Evolutionary conservation across 2,329 filamentous ascomycete genomes (phyloP).

Genomic region (Thielaviopsis ethacetica): DNA sequence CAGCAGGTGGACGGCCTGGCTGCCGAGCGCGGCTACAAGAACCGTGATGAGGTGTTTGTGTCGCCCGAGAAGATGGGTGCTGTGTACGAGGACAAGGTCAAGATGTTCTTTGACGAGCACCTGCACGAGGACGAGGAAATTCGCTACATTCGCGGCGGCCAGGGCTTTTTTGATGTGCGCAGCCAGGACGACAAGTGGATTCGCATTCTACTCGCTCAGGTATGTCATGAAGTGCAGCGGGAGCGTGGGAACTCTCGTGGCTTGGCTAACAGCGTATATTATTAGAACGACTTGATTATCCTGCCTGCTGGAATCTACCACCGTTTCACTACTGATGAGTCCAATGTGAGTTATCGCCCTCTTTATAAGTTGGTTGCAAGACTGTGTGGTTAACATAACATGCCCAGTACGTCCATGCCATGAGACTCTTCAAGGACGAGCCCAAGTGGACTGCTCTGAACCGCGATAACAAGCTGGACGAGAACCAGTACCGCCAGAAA

Average conservation of each 20-base stretch:
- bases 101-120: slow-evolving; percentile 87
- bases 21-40: slow-evolving; percentile 64
- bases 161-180: slow-evolving; percentile 86
- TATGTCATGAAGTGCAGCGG: slow-evolving; percentile 17
- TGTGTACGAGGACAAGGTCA: slow-evolving; percentile 84
- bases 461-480: slow-evolving; percentile 58
- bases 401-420: slow-evolving; percentile 77
- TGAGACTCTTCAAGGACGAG: slow-evolving; percentile 95
- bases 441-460: slow-evolving; percentile 96
- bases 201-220: slow-evolving; percentile 66
- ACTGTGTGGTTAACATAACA: slow-evolving; percentile 1
- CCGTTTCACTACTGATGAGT: slow-evolving; percentile 84
- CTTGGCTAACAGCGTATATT: neutral
- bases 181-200: slow-evolving; percentile 77
- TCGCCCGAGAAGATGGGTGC: slow-evolving; percentile 74
- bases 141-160: slow-evolving; percentile 74
- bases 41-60: slow-evolving; percentile 84
- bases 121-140: slow-evolving; percentile 98
- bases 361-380: neutral
- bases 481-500: slow-evolving; percentile 59
- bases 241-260: neutral
- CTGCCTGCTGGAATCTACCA: slow-evolving; percentile 93
- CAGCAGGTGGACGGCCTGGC: slow-evolving; percentile 60
- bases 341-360: slow-evolving; percentile 52
- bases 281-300: slow-evolving; percentile 66